A percentile compares a stretch with the other conserved stretches of the same genome.
phyloP scores from a whole-genome alignment of 1,139 yeast genomes.

The Debaryomyces nepalensis region DNA sequence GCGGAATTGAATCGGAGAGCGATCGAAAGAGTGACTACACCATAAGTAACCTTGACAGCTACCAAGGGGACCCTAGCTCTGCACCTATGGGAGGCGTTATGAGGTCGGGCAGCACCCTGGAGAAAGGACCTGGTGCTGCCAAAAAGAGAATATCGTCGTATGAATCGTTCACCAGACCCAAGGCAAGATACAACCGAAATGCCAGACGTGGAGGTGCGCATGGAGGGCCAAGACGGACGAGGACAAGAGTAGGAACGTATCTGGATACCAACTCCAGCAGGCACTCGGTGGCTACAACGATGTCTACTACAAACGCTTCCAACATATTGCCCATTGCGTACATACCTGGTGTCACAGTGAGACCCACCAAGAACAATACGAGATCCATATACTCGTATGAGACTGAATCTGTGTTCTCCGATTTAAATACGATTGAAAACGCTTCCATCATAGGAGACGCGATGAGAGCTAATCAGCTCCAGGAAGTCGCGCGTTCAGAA shows the following conservation, averaged over 20 bases:
- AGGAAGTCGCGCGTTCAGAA: constrained; percentile 4
- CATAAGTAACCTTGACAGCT: constrained; percentile 13
- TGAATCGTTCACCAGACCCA: constrained; percentile 51
- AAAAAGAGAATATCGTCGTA: constrained; percentile 45
- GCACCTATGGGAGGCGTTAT: constrained; percentile 6
- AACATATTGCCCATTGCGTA: constrained; percentile 93
- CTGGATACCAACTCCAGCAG: constrained; percentile 33
- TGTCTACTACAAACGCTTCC: constrained; percentile 73
- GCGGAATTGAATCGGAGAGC: constrained; percentile 26
- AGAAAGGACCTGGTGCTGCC: constrained; percentile 14
- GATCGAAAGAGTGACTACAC: constrained; percentile 23
- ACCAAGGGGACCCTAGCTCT: constrained; percentile 11
- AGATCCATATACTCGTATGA: constrained; percentile 54
- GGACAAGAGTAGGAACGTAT: constrained; percentile 24
- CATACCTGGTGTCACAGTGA: constrained; percentile 89
- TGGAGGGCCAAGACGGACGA: constrained; percentile 8
- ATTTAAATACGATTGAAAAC: constrained; percentile 54
- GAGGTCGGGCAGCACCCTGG: constrained; percentile 10
- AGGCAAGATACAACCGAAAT: constrained; percentile 22
- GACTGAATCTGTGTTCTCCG: constrained; percentile 56
- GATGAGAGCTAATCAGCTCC: constrained; percentile 31
- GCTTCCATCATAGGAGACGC: constrained; percentile 60
- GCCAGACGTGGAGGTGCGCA: constrained; percentile 10
- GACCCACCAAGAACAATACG: constrained; percentile 54
- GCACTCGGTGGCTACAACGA: constrained; percentile 60